Evolutionary conservation across 2,329 filamentous ascomycete genomes (phyloP), one percentile per base, ranked within the genome.

Genomic region (Graphilbum ipis-grandicollis): DNA sequence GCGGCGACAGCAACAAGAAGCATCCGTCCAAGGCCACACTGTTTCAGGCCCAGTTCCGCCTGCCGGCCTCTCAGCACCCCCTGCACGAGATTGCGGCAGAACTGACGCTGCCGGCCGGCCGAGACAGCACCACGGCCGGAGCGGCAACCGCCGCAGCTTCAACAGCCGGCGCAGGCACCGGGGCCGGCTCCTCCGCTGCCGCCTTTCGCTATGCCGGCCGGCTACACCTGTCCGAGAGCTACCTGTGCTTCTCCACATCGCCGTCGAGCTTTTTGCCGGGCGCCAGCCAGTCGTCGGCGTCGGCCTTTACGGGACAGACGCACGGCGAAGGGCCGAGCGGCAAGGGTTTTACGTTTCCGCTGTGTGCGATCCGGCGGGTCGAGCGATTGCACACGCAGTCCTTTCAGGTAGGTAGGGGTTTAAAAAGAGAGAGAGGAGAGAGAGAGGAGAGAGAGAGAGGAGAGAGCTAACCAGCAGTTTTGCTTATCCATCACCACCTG

Each of bases 61-160:
- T 98, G 25, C 90, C 90, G 33, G 75, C 84, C 52, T 79, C 83
- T 29, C 88, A 98, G 59, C 86, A 81, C 44, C 90, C 90, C 39
- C 70, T 96, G 40, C 85, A 92, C 60, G 90, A 98, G 64, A 94
- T 98, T 59, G 85, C 81, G 42, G 86, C 90, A 52, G 90, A 98
- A 63, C 73, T 98, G 41, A 92, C 85, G 39, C 81, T 98, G 41
- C 77, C 79, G 38, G 75, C 35, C n/a, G n/a, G n/a, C n/a, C n/a
- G n/a, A n/a, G n/a, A n/a, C n/a, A n/a, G n/a, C n/a, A n/a, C n/a
- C n/a, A n/a, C n/a, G n/a, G n/a, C n/a, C n/a, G n/a, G n/a, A n/a
- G n/a, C n/a, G n/a, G n/a, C n/a, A n/a, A n/a, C n/a, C n/a, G n/a
- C n/a, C n/a, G n/a, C n/a, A n/a, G n/a, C 17, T 35, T 43, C 15